Evolutionary conservation across 2,329 filamentous ascomycete genomes (phyloP), one percentile per base, ranked within the genome.

Genomic region (Phialophora tarda): DNA sequence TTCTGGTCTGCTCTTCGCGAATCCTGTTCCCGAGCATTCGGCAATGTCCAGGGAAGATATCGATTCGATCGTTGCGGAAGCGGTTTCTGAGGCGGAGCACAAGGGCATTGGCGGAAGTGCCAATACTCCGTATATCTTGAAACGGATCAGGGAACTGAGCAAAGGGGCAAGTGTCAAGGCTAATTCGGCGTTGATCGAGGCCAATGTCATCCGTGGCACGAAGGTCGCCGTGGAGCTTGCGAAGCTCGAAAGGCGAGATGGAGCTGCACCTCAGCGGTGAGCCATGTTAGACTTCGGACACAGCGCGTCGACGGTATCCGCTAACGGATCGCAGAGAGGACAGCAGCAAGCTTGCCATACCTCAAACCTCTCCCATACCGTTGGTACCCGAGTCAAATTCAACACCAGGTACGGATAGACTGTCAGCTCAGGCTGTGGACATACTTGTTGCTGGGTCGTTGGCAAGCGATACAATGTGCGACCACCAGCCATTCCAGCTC

Each of bases 401-500:
- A 21, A 50, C 10, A 44, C 23, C 24, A 12, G 10, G 32, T 8
- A n/a, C 59, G 14, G 34, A 38, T 23, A 44, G 58, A 24, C 41
- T 32, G 24, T 44, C 38, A n/a, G 30, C n/a, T 55, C 28, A 72
- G 30, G 66, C 74, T 30, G 77, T 84, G 59, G 88, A 93, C 71
- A 84, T 97, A n/a, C 80, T 97, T 30, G 92, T 97, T 51, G 91
- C 93, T 59, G 94, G 80, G n/a, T 92, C 92, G 12, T 86, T 98
- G 32, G 94, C 94, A 17, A 84, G 97, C 68, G 94, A 98, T 77
- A 82, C 95, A 41, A 90, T 89, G 71, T 97, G 94, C 81, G 91
- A 97, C 76, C 95, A 89, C 74, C 74, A 81, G 28, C 85, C 85
- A 12, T 76, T 82, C 14, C 69, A 77, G 8, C 75, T 76, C 28